These are phyloP conservation scores for Dendrostoma leiphaemia DNA, from an alignment of 2,329 filamentous ascomycete species.

Conservation along the genomic window DNA sequence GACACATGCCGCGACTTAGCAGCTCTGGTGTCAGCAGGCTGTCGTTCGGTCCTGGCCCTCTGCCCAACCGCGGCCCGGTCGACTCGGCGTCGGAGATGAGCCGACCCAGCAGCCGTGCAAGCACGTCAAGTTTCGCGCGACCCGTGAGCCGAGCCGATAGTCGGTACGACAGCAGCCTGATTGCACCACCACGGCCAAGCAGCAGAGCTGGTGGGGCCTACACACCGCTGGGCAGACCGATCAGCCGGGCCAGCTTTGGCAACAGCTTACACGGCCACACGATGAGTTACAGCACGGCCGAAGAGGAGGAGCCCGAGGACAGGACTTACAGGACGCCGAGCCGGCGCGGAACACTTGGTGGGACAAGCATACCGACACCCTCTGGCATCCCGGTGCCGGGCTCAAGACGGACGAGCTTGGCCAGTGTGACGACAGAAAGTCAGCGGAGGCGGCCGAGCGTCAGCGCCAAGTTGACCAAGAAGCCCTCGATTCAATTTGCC, in stretches of 20 bases:
- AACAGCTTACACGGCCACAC: constrained; percentile 60
- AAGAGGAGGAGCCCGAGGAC: constrained; percentile 38
- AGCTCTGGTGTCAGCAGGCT: constrained; percentile 61
- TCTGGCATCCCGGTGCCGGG: constrained; percentile 48
- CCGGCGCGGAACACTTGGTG: constrained; percentile 48
- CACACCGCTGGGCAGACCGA: constrained; percentile 65
- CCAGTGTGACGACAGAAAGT: constrained; percentile 1
- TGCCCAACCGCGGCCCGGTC: constrained; percentile 53
- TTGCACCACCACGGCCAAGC: constrained; percentile 55
- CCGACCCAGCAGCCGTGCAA: constrained; percentile 73
- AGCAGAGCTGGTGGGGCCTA: constrained; percentile 61
- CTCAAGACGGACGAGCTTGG: constrained; percentile 41
- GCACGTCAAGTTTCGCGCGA: constrained; percentile 53
- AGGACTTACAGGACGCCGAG: constrained; percentile 50
- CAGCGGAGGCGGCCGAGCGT: constrained; percentile 12
- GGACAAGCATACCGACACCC: constrained; percentile 39
- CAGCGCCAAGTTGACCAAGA: constrained; percentile 8
- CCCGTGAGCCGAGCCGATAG: constrained; percentile 52
- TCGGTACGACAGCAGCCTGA: constrained; percentile 35
- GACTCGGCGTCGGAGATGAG: constrained; percentile 45
- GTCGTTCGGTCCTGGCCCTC: constrained; percentile 55
- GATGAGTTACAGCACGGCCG: constrained; percentile 54
- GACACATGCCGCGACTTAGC: constrained; percentile 58
- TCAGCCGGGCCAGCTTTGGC: constrained; percentile 64
- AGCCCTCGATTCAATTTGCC: constrained; percentile 19